Evolutionary conservation across 1,284 basidiomycete genomes (phyloP), one percentile per base, ranked within the genome.

Genomic region (Papiliotrema nemorosa): DNA sequence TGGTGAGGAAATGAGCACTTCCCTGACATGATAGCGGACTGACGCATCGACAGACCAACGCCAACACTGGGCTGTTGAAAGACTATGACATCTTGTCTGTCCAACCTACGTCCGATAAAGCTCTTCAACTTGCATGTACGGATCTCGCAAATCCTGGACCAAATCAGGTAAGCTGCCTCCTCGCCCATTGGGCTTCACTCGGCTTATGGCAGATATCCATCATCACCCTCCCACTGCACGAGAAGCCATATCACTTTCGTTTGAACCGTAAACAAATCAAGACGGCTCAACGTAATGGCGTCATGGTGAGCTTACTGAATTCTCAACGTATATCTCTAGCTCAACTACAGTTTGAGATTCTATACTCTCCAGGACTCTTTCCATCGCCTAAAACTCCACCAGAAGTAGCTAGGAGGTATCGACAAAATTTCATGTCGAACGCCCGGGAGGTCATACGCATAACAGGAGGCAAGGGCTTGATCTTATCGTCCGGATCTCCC

Each of bases 351-450:
- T 70, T 75, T 39, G 73, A 75, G 50, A 60, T 75, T 39, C 62
- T 67, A 12, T 75, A 74, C 49, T 60, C 70, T 10, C 60, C 70
- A 3, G 71, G 65, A 0, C 60, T 75, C 20, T 74, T 65, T 49
- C 64, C 72, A 2, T 50, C 64, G 2, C 53, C 57, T 4, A 59
- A 55, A 4, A 59, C 60, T 3, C 55, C 63, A 1, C 37, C 57
- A 7, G 68, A 69, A 2, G 52, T 54, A 10, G 64, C 57, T 9
- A 40, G 63, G 24, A 47, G 59, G 36, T 70, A 62, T 40, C 61
- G 72, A 9, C 73, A 75, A 52, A 75, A 74, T 52, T 74, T 70
- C 51, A 47, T 75, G 21, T 61, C 65, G 16, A 74, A 74, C 49
- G 72, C 72, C 1, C 60, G 70, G 14, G 73, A 75, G 52, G 63